A percentile compares a stretch with the other conserved stretches of the same genome.
Conservation (phyloP, 495 filamentous ascomycete species). For the Cryomyces minteri region DNA sequence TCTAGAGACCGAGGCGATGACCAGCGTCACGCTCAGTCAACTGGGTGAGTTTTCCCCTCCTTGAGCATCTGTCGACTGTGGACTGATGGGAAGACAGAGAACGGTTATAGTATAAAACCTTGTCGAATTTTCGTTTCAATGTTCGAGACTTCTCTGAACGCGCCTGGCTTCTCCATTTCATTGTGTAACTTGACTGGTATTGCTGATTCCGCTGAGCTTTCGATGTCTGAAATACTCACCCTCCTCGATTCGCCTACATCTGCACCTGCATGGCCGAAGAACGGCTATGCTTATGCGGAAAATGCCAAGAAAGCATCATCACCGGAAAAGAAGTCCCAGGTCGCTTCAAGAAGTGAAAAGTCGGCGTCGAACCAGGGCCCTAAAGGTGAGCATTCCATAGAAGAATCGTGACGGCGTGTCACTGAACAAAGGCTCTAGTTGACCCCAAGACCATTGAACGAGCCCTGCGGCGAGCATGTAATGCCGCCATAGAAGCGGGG, state of each 20-base stretch:
- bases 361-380: constrained; percentile 2
- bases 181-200: constrained; percentile 33
- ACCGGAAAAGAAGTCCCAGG: background rate
- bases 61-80: background rate
- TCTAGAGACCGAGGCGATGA: constrained; percentile 38
- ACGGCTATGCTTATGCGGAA: constrained; percentile 11
- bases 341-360: too few species aligned
- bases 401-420: background rate
- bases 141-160: constrained; percentile 43
- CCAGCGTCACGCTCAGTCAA: constrained; percentile 31
- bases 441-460: constrained; percentile 26
- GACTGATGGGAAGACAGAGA: constrained; percentile 16
- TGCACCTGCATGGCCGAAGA: constrained; percentile 28
- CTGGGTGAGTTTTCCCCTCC: constrained; percentile 15
- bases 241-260: constrained; percentile 35
- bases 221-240: constrained; percentile 28
- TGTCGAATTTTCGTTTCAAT: constrained; percentile 24
- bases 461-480: constrained; percentile 32
- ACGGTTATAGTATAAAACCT: constrained; percentile 25
- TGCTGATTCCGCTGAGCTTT: constrained; percentile 23
- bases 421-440: constrained; percentile 6
- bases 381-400: background rate
- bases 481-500: constrained; percentile 31
- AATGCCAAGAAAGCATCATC: background rate
- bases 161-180: constrained; percentile 41